A percentile compares a stretch with the other conserved stretches of the same genome.
Evolutionary conservation across 768 basidiomycete genomes (phyloP).

Genomic region (Dictyophora rubrovolvata): DNA sequence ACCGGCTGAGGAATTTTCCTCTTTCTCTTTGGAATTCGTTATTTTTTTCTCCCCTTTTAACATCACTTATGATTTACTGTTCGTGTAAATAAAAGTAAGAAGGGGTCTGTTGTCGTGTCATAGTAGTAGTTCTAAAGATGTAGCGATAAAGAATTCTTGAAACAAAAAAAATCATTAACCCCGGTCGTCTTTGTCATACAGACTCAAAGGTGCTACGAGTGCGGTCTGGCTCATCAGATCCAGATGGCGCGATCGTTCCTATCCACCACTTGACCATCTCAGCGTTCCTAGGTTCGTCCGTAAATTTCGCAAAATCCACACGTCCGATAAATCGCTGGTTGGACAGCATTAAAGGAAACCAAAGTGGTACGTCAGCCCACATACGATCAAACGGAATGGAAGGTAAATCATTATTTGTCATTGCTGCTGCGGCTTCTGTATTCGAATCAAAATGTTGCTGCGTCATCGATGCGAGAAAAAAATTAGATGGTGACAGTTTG

Average conservation of each 20-base stretch:
- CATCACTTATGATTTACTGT: background rate
- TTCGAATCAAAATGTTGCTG: background rate
- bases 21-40: too few relatives aligned
- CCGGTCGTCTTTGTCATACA: too few relatives aligned
- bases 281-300: slow-evolving; percentile 6
- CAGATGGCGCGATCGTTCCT: slow-evolving; percentile 10
- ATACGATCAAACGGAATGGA: slow-evolving; percentile 52
- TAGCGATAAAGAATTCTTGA: background rate
- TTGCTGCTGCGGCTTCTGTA: background rate
- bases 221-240: background rate
- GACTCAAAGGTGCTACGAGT: too few relatives aligned
- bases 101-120: background rate
- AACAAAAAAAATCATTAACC: background rate
- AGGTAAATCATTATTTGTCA: slow-evolving; percentile 12
- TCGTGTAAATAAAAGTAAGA: background rate
- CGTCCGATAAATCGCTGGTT: slow-evolving; percentile 37
- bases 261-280: slow-evolving; percentile 28
- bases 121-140: background rate
- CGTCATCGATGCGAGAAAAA: background rate
- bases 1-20: too few relatives aligned
- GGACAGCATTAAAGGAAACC: slow-evolving; percentile 54
- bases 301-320: slow-evolving; percentile 28
- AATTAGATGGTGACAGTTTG: slow-evolving; percentile 19
- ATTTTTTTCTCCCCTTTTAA: too few relatives aligned
- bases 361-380: slow-evolving; percentile 56